Base-by-base conservation (phyloP, 2,329 filamentous ascomycete species). In the Ramichloridium luteum region DNA sequence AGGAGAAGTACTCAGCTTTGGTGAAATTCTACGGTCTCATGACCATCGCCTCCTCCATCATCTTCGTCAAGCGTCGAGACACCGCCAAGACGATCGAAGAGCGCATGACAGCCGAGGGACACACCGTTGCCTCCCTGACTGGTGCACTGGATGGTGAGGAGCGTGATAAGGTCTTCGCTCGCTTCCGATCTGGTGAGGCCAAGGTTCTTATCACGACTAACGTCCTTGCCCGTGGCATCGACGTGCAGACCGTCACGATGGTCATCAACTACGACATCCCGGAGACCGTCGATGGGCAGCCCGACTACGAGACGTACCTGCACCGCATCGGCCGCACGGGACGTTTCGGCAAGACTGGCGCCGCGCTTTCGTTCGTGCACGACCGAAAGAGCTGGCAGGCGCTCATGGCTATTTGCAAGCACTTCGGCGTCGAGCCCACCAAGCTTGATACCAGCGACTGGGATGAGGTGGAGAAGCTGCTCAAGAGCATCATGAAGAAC, bases 181-280 rank as follows among this genome's bases (percentile, higher is more conserved):
- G 80, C 35, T 98, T 98, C 72, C 77, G 90, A 36, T 72, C 64
- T 27, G 88, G 88, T 23, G 71, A 78, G 37, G 84, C 84, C 50
- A 98, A 98, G 64, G 90, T 98, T 6, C 77, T 98, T 40, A 94
- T 98, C 52, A 92, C 90, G 1, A 98, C 90, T 46, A 98, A 98
- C 52, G 86, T 98, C 22, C 72, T 98, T 36, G 82, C 90, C 6
- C 85, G 90, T 53, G 90, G 90, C 54, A 96, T 98, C 49, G 90
- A 98, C 52, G 64, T 96, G 54, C 59, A 92, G 62, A 77, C 77
- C 16, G 90, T 98, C 10, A 93, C 85, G 6, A 90, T 98, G 78
- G 90, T 98, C 32, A 85, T 98, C 67, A 98, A 98, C 66, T 98
- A 98, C 60, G 65, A 75, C 48, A 60, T 70, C 18, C 67, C 66